Evolutionary conservation across 331 rosid genomes (phyloP), one percentile per base, ranked within the genome.

Genomic region (Ulmus americana): DNA sequence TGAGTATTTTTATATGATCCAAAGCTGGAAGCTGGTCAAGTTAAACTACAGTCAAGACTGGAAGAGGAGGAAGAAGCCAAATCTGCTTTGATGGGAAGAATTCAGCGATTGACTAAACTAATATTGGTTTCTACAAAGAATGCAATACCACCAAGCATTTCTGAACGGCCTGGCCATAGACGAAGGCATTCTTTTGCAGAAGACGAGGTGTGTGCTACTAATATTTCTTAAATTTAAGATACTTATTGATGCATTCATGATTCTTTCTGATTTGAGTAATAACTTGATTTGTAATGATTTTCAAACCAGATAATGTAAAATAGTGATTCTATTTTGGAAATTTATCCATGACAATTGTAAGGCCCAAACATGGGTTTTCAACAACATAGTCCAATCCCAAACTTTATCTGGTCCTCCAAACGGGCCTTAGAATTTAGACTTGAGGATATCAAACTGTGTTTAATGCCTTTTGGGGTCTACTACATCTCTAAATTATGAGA

Each of bases 41-140:
- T 74, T 16, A 81, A 78, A 70, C 67, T 81, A 61, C 72, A 57
- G 35, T 73, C 85, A 45, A 81, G 85, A 70, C 48, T 81, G 63
- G 85, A 81, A 77, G 85, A 81, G 68, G 85, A 81, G 56, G 85
- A 81, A 70, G 79, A 81, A 60, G 85, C 75, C 61, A 81, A 81
- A 60, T 82, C 85, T 57, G 85, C 85, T 65, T 70, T 81, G 61
- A 73, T 81, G 85, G 82, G 77, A 59, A 81, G 85, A 59, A 81
- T 81, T 70, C 85, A 81, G 54, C 75, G 80, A 54, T 64, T 81
- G 75, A 81, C 85, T 46, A 81, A 81, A 74, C 72, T 81, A 55
- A 81, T 81, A 59, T 72, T 81, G 70, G 85, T 81, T 13, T 81
- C 85, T 47, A 81, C 85, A 3, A 81, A 81, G 73, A 81, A 74